Percentiles rank a stretch among this genome's conserved stretches.
These are phyloP conservation scores for Rutidosis leptorrhynchoides DNA, from an alignment of 129 eudicot species.

Conservation along the genomic window DNA sequence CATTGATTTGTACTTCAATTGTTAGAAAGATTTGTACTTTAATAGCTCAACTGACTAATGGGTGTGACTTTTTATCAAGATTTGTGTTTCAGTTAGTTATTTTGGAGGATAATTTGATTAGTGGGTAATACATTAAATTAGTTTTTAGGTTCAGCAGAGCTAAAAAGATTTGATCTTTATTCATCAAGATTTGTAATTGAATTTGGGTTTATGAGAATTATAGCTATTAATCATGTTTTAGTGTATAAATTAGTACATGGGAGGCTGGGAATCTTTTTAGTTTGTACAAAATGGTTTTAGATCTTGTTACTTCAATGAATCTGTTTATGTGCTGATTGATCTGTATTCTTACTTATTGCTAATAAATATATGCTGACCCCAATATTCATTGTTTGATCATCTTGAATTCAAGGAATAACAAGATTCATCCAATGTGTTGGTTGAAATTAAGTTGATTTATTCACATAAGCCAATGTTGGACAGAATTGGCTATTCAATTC, in stretches of 20 bases:
- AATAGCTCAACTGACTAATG: conserved; percentile 6
- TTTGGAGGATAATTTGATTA: neutral
- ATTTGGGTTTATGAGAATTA: conserved; percentile 16
- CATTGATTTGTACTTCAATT: neutral
- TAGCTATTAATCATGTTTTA: neutral
- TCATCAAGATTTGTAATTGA: conserved; percentile 22
- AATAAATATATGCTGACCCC: neutral
- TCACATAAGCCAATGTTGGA: neutral
- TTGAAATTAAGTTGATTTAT: conserved; percentile 3
- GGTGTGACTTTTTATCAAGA: neutral
- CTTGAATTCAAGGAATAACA: neutral
- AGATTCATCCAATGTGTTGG: neutral
- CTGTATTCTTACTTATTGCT: too few species aligned
- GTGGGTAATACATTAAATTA: conserved; percentile 7
- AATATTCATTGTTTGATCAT: conserved; percentile 1
- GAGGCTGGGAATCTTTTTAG: neutral
- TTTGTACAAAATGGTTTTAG: conserved; percentile 6
- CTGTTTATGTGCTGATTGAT: too few species aligned
- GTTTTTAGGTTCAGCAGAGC: conserved; percentile 5
- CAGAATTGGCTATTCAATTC: neutral
- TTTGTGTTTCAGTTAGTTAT: neutral
- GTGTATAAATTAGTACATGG: conserved; percentile 8
- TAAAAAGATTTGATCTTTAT: conserved; percentile 12
- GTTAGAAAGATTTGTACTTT: neutral
- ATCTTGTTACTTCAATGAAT: too few species aligned